These are phyloP conservation scores for Metschnikowia sp. DNA, from an alignment of 805 yeast genomes.

Conservation along the genomic window DNA sequence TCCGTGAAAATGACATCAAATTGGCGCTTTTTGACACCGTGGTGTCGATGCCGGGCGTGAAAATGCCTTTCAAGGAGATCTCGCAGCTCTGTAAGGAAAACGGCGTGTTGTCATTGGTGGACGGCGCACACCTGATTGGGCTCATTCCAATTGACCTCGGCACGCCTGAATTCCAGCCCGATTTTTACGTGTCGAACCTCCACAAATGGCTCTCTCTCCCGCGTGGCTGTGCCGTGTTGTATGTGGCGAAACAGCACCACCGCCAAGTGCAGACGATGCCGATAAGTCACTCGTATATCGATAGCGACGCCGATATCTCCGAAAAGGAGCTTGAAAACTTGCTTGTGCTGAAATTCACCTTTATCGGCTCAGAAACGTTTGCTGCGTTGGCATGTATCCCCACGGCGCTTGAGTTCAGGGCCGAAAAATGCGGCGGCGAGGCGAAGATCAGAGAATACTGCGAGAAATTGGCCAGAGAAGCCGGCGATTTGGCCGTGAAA, in stretches of 20 bases:
- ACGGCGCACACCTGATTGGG: constrained; percentile 74
- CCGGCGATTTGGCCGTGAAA: constrained; percentile 36
- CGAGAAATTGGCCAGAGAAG: constrained; percentile 40
- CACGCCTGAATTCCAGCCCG: constrained; percentile 44
- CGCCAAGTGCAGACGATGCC: constrained; percentile 53
- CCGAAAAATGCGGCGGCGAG: constrained; percentile 59
- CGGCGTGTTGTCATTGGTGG: constrained; percentile 53
- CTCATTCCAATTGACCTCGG: constrained; percentile 42
- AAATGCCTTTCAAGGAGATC: constrained; percentile 53
- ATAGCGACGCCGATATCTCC: constrained; percentile 25
- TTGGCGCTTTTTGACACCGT: constrained; percentile 56
- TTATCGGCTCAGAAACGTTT: constrained; percentile 49
- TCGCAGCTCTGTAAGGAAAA: constrained; percentile 43
- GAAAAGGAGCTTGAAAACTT: constrained; percentile 21
- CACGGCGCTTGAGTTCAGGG: constrained; percentile 53
- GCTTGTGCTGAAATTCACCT: constrained; percentile 46
- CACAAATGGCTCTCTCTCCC: constrained; percentile 71
- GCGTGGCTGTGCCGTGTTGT: constrained; percentile 55
- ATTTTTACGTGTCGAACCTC: constrained; percentile 57
- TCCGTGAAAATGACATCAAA: constrained; percentile 24
- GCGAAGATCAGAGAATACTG: constrained; percentile 48
- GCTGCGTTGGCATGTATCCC: constrained; percentile 41
- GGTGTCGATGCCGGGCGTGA: constrained; percentile 61
- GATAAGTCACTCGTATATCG: constrained; percentile 46
- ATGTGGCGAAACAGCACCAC: constrained; percentile 53